Conservation (phyloP, 177 flowering plant species). For the Vitis hybrid region DNA sequence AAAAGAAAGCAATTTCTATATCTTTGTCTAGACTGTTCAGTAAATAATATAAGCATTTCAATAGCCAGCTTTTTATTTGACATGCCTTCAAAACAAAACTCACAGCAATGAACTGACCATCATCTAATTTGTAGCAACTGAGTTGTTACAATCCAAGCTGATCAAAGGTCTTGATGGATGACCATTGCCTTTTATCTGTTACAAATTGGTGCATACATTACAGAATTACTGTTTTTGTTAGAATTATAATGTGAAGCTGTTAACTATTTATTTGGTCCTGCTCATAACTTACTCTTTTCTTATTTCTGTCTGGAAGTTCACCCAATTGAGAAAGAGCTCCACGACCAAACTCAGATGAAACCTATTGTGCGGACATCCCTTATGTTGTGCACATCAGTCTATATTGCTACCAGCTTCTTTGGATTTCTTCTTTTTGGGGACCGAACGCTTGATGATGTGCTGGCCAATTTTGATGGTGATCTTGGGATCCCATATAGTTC, state of each 20-base stretch:
- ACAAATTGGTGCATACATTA: background rate
- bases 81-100: too few species aligned
- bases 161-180: background rate
- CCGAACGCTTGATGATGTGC: slow-evolving; percentile 71
- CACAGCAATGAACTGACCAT: too few species aligned
- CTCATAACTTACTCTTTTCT: background rate
- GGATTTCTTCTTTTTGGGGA: slow-evolving; percentile 84
- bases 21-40: too few species aligned
- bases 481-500: slow-evolving; percentile 68
- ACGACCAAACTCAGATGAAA: slow-evolving; percentile 67
- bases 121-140: too few species aligned
- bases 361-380: slow-evolving; percentile 68
- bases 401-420: slow-evolving; percentile 79
- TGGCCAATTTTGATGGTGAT: slow-evolving; percentile 84
- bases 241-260: background rate
- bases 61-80: too few species aligned
- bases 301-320: slow-evolving; percentile 50
- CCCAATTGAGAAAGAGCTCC: slow-evolving; percentile 81
- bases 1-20: too few species aligned
- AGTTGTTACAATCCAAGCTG: too few species aligned
- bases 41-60: too few species aligned
- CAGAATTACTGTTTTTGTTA: background rate
- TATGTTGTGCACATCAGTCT: slow-evolving; percentile 57
- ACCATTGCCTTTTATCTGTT: background rate
- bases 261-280: background rate